These are phyloP conservation scores for Dothistroma septosporum DNA, from an alignment of 2,329 filamentous ascomycete species.

Conservation along the genomic window DNA sequence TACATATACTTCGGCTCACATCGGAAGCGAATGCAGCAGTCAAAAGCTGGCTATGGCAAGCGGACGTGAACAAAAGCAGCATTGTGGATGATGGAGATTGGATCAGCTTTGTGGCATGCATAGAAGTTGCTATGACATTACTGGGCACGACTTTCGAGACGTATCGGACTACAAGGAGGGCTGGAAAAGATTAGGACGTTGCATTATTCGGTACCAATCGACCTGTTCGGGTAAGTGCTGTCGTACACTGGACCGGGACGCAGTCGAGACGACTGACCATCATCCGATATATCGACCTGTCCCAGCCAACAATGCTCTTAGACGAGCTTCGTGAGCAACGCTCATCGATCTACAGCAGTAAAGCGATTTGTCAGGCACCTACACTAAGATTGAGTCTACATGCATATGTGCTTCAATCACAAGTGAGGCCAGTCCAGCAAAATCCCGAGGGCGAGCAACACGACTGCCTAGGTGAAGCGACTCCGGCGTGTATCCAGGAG, in stretches of 20 bases:
- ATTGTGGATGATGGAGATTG: constrained; percentile 53
- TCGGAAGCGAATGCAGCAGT: constrained; percentile 48
- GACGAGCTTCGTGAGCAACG: constrained; percentile 37
- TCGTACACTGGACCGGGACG: not conserved
- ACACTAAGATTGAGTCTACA: not conserved
- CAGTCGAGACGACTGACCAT: not conserved
- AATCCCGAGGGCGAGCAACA: not conserved
- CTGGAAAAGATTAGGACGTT: constrained; percentile 51
- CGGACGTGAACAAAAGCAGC: constrained; percentile 48
- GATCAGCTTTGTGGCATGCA: constrained; percentile 54
- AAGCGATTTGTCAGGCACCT: constrained; percentile 13
- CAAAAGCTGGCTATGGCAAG: constrained; percentile 52
- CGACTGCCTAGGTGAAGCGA: constrained; percentile 39
- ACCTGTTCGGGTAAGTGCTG: constrained; percentile 44
- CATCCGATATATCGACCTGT: constrained; percentile 46
- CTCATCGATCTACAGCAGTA: constrained; percentile 10
- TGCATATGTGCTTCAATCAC: constrained; percentile 1
- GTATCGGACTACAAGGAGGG: constrained; percentile 42
- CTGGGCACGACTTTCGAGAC: constrained; percentile 56
- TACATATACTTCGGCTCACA: constrained; percentile 51
- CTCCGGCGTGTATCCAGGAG: constrained; percentile 49
- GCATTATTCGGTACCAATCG: constrained; percentile 58
- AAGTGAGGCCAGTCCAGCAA: constrained; percentile 6
- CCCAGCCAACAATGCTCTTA: constrained; percentile 59
- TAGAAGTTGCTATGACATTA: constrained; percentile 46